A percentile compares a stretch with the other conserved stretches of the same genome.
Conservation (phyloP, 495 filamentous ascomycete genomes). For the Cercophora sp. region DNA sequence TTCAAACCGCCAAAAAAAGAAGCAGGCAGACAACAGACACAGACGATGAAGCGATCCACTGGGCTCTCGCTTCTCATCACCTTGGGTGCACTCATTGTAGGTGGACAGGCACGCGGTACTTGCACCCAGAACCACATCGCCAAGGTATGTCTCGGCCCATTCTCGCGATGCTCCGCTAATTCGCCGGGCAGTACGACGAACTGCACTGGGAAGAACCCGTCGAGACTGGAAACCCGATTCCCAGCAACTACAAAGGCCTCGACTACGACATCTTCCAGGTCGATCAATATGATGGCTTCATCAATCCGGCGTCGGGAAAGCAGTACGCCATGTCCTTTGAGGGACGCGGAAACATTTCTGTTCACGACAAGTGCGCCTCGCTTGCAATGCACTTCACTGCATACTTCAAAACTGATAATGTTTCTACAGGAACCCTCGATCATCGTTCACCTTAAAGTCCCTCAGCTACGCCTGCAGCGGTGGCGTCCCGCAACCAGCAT, state of each 20-base stretch:
- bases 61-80: neutral
- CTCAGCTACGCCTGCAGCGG: constrained; percentile 8
- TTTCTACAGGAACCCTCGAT: too few relatives aligned
- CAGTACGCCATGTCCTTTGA: constrained; percentile 13
- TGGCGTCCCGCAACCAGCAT: constrained; percentile 6
- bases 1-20: too few relatives aligned
- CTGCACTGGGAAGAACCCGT: constrained; percentile 4
- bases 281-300: constrained; percentile 11
- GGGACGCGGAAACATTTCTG: constrained; percentile 9
- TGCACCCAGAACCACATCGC: neutral
- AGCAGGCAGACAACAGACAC: neutral
- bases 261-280: constrained; percentile 13
- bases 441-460: neutral
- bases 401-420: too few relatives aligned
- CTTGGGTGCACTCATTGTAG: neutral
- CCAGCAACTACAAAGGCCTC: neutral
- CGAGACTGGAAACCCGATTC: constrained; percentile 6
- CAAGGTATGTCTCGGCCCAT: neutral
- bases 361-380: neutral
- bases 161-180: neutral
- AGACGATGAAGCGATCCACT: neutral
- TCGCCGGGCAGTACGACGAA: constrained; percentile 5
- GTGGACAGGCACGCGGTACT: neutral
- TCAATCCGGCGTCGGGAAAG: constrained; percentile 2
- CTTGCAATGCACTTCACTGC: too few relatives aligned